Base-by-base conservation (phyloP, 306 rosid genomes). In the Castanospermum australe region DNA sequence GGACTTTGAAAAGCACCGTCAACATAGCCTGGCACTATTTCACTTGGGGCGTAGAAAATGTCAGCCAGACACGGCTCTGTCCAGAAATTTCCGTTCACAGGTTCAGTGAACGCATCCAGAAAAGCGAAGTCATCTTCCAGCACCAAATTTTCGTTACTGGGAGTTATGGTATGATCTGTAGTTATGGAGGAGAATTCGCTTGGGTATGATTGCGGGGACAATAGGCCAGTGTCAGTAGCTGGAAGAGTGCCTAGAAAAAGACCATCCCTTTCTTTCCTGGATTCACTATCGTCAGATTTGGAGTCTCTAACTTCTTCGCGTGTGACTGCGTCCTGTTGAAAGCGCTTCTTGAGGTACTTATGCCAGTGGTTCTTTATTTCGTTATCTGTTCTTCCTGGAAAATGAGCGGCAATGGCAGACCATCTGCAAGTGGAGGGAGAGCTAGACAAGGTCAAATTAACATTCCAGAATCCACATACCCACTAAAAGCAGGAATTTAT, bases 321-420 rank as follows among this genome's bases (percentile, higher is more conserved):
- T 64, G 67, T 45, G n/a, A 1, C 0, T 2, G 20, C 11, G 45
- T 44, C 44, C 6, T 45, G 4, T 18, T 69, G 42, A 18, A 36
- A 28, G 20, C 48, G 39, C 45, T 68, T 81, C 60, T 85, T 81
- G n/a, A 85, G 86, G 0, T 77, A 22, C 10, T 84, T 81, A 22
- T 85, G 88, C 88, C 88, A 85, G 33, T 85, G 83, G 30, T 85
- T 85, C 79, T 85, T 85, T 11, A 85, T 52, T 67, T 85, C 88
- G 5, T 67, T 85, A 39, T 85, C 88, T 8, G 88, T 77, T 77
- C 88, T 85, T 44, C 86, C 88, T 0, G 84, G 79, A 22, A 85
- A 48, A 6, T 73, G 68, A 1, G 88, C 86, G 0, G 88, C 86
- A 51, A 85, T 85, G 4, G 36, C 41, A 17, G 88, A 81, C 88